phyloP scores from a whole-genome alignment of 2,329 filamentous ascomycete genomes.

The Fusarium caatingaense region DNA sequence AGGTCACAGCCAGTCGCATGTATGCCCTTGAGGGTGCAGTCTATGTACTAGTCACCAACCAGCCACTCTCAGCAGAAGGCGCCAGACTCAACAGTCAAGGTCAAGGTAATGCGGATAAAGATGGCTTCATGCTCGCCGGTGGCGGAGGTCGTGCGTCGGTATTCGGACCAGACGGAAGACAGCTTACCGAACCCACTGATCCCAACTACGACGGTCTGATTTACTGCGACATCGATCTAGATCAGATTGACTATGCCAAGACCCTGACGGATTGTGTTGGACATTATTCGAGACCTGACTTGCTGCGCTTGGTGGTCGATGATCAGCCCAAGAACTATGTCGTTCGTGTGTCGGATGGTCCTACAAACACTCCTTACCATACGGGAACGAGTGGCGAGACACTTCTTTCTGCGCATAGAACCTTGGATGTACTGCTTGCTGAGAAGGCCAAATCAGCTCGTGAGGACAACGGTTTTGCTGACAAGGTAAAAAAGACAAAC shows the following conservation, averaged over 20 bases:
- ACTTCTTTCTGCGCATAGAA: not conserved
- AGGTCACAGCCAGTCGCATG: conserved; percentile 56
- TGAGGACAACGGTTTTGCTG: not conserved
- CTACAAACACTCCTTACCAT: not conserved
- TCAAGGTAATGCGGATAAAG: conserved; percentile 47
- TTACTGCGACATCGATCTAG: conserved; percentile 52
- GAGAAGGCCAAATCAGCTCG: not conserved
- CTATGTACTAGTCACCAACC: conserved; percentile 64
- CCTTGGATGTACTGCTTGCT: not conserved
- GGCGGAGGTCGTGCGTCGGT: conserved; percentile 45
- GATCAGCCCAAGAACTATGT: conserved; percentile 8
- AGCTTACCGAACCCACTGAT: conserved; percentile 44
- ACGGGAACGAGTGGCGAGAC: not conserved
- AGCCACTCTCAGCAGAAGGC: conserved; percentile 54
- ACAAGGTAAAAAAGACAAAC: not conserved
- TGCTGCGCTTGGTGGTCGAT: conserved; percentile 47
- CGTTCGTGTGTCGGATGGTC: not conserved
- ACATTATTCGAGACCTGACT: conserved; percentile 52
- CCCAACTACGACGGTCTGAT: conserved; percentile 50
- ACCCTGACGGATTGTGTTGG: conserved; percentile 53
- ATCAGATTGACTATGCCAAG: conserved; percentile 24
- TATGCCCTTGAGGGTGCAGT: conserved; percentile 66
- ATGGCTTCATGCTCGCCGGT: conserved; percentile 26
- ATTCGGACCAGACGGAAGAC: conserved; percentile 47
- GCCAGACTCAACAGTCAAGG: conserved; percentile 47